Conservation (phyloP, 2,329 filamentous ascomycete species). For the Hypoxylon sp. region DNA sequence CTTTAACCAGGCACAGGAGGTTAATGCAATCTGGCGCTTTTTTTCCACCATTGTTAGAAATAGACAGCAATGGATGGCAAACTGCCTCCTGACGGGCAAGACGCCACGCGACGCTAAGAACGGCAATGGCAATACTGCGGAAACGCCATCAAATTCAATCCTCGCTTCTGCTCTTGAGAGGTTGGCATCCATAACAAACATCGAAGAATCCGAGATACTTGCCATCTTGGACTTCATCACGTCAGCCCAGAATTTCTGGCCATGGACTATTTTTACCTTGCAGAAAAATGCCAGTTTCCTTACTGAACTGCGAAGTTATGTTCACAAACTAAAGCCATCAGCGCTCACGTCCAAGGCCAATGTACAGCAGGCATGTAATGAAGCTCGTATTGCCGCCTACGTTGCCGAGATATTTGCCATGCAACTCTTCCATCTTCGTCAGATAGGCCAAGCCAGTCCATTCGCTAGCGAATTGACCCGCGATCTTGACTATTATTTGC, state of each 20-base stretch:
- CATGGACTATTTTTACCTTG: conserved; percentile 88
- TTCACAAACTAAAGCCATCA: conserved; percentile 68
- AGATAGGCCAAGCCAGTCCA: conserved; percentile 73
- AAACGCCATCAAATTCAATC: conserved; percentile 70
- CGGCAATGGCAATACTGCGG: conserved; percentile 63
- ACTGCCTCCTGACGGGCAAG: conserved; percentile 89
- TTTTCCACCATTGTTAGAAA: conserved; percentile 88
- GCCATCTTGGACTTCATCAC: conserved; percentile 88
- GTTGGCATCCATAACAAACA: conserved; percentile 72
- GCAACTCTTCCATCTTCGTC: conserved; percentile 87
- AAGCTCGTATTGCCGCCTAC: conserved; percentile 80
- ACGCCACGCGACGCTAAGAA: conserved; percentile 82
- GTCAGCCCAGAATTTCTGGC: conserved; percentile 92
- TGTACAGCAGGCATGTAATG: conserved; percentile 67
- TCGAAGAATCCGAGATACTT: conserved; percentile 74
- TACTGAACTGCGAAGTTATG: conserved; percentile 75
- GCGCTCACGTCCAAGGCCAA: conserved; percentile 66
- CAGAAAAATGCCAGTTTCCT: conserved; percentile 81
- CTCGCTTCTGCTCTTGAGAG: conserved; percentile 79
- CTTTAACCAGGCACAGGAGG: conserved; percentile 72
- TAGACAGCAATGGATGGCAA: conserved; percentile 95
- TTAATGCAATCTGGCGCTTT: conserved; percentile 82
- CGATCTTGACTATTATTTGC: conserved; percentile 82
- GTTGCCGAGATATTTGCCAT: conserved; percentile 90
- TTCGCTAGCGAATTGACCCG: conserved; percentile 79